A percentile compares a stretch with the other conserved stretches of the same genome.
Conservation (phyloP, 352 stramenopile genomes). For the Phytophthora sp. region DNA sequence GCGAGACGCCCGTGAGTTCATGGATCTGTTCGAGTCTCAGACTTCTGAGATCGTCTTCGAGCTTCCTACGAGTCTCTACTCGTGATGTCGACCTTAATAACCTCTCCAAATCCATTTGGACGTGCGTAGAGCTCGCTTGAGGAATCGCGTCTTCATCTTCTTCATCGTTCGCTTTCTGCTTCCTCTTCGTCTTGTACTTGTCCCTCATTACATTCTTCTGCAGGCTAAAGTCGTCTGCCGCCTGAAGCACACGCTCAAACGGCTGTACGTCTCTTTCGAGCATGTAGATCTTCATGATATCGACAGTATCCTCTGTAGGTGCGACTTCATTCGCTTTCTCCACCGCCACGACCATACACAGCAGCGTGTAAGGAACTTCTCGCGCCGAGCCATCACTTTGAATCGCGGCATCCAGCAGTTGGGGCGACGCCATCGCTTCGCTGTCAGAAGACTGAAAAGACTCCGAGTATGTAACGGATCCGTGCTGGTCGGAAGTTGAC, state of each 20-base stretch:
- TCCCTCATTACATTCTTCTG: background rate
- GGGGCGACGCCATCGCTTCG: conserved; percentile 18
- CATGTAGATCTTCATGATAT: conserved; percentile 9
- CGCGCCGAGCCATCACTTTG: conserved; percentile 17
- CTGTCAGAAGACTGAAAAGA: background rate
- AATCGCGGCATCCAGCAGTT: conserved; percentile 24
- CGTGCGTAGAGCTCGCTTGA: background rate
- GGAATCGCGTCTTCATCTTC: background rate
- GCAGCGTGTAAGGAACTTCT: conserved; percentile 26
- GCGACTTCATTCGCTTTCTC: conserved; percentile 8
- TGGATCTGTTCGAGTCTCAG: background rate
- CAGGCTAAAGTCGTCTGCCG: conserved; percentile 23
- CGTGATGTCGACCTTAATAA: conserved; percentile 12
- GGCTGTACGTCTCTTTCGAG: conserved; percentile 12
- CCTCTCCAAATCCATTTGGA: conserved; percentile 19
- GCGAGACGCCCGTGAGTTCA: background rate
- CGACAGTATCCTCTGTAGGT: background rate
- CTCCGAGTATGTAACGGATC: conserved; percentile 13
- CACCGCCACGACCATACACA: conserved; percentile 29
- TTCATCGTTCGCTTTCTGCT: conserved; percentile 4
- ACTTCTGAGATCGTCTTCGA: conserved; percentile 10
- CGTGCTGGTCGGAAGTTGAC: conserved; percentile 15
- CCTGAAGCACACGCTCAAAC: conserved; percentile 25
- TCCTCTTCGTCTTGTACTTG: background rate
- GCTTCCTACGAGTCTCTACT: background rate